Percentiles rank a stretch among this genome's conserved stretches.
Evolutionary conservation across 2,329 filamentous ascomycete genomes (phyloP).

Genomic region (Lasiodiplodia hormozganensis): DNA sequence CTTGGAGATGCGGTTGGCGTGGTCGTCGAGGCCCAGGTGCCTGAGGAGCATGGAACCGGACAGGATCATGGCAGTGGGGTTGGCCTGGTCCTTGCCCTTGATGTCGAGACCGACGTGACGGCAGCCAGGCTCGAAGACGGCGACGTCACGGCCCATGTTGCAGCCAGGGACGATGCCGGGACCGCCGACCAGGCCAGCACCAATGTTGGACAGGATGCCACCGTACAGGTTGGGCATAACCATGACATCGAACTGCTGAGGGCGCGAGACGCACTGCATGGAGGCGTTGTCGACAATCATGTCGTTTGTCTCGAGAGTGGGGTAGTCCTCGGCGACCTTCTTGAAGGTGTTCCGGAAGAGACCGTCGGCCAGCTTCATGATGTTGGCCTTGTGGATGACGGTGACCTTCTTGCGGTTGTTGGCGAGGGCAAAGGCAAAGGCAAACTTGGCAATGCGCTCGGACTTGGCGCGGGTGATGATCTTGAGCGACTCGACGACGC

Average conservation of each 20-base stretch:
- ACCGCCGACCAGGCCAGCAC: slow-evolving; percentile 93
- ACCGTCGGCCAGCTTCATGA: slow-evolving; percentile 99
- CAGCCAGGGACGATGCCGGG: slow-evolving; percentile 97
- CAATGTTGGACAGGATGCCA: slow-evolving; percentile 98
- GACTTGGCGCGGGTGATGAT: slow-evolving; percentile 99
- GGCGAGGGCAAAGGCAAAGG: slow-evolving; percentile 95
- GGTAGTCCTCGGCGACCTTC: slow-evolving; percentile 90
- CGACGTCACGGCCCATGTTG: slow-evolving; percentile 99
- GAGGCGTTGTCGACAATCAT: slow-evolving; percentile 99
- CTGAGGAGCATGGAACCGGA: slow-evolving; percentile 97
- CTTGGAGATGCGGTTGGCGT: slow-evolving; percentile 97
- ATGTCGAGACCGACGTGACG: slow-evolving; percentile 99
- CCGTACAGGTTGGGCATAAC: slow-evolving; percentile 99
- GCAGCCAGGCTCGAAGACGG: slow-evolving; percentile 98
- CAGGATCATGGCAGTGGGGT: slow-evolving; percentile 94
- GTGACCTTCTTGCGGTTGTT: slow-evolving; percentile 99
- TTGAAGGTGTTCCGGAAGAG: slow-evolving; percentile 99
- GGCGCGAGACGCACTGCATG: slow-evolving; percentile 96
- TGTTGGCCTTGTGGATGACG: slow-evolving; percentile 99
- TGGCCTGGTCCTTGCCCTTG: slow-evolving; percentile 99
- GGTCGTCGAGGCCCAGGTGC: slow-evolving; percentile 95
- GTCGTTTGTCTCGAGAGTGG: slow-evolving; percentile 93
- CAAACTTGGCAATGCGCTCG: slow-evolving; percentile 98
- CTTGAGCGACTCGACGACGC: slow-evolving; percentile 98
- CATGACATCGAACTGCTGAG: slow-evolving; percentile 99